These are phyloP conservation scores for Rhizopus stolonifer DNA, from an alignment of 371 early-diverging fungal species.

Conservation along the genomic window DNA sequence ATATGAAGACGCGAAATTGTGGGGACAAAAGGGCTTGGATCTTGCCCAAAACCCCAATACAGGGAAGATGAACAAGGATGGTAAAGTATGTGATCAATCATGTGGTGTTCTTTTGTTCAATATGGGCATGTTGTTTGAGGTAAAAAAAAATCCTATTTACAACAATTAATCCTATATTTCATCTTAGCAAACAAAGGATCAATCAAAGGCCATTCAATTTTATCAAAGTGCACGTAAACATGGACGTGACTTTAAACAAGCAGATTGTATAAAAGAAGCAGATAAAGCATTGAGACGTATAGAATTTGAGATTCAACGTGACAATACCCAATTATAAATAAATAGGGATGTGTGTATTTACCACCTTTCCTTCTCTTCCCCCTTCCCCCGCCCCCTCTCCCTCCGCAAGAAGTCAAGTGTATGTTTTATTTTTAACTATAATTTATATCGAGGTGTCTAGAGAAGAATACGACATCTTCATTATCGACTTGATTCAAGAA, in stretches of 20 bases:
- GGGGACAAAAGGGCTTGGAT: conserved; percentile 62
- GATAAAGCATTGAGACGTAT: conserved; percentile 34
- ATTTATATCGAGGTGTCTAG: background rate
- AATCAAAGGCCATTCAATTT: conserved; percentile 28
- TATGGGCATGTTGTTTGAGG: conserved; percentile 66
- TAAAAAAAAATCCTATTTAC: conserved; percentile 27
- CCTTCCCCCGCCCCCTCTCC: too few relatives aligned
- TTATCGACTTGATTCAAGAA: conserved; percentile 1
- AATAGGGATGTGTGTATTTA: background rate
- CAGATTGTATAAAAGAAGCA: conserved; percentile 36
- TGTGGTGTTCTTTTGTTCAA: conserved; percentile 62
- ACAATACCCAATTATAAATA: background rate
- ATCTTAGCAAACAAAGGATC: conserved; percentile 38
- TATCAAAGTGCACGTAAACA: conserved; percentile 34
- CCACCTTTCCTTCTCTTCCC: too few relatives aligned
- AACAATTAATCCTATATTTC: background rate
- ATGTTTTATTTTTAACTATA: background rate
- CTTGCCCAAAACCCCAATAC: conserved; percentile 53
- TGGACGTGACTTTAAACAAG: conserved; percentile 31
- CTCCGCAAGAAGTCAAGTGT: too few relatives aligned
- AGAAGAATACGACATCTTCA: background rate
- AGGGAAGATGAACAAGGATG: conserved; percentile 40
- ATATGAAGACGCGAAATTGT: conserved; percentile 56
- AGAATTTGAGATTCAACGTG: conserved; percentile 22
- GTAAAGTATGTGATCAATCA: conserved; percentile 53